Percentiles rank a stretch among this genome's conserved stretches.
Evolutionary conservation across 2,329 filamentous ascomycete genomes (phyloP).

Genomic region (Cercospora zeina): DNA sequence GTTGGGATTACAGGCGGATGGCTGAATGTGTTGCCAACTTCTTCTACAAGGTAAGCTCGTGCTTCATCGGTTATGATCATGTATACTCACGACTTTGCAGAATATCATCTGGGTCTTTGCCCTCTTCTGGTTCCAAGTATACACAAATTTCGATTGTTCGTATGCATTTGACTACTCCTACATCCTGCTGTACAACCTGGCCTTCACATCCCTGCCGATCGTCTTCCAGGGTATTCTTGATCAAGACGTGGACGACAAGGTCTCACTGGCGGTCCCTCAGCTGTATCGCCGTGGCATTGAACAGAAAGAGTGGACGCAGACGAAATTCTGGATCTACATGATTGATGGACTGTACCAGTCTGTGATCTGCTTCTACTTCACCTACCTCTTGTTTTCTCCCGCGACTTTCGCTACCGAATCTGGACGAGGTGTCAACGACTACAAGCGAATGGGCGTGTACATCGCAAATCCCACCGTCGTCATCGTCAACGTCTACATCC

Average conservation of each 20-base stretch:
- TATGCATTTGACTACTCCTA: conserved; percentile 98
- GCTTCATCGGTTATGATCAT: not conserved
- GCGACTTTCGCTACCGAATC: conserved; percentile 69
- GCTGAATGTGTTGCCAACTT: conserved; percentile 96
- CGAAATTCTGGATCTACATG: conserved; percentile 98
- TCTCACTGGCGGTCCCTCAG: conserved; percentile 91
- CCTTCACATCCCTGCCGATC: conserved; percentile 92
- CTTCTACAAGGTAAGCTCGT: conserved; percentile 79
- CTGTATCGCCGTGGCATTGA: conserved; percentile 95
- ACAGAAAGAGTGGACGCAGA: conserved; percentile 91
- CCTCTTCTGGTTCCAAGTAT: conserved; percentile 97
- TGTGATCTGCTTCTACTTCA: conserved; percentile 87
- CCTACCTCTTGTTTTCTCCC: conserved; percentile 73
- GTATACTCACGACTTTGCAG: conserved; percentile 46
- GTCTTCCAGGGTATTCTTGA: conserved; percentile 96
- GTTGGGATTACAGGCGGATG: conserved; percentile 94
- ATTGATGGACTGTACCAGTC: conserved; percentile 92
- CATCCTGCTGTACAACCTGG: conserved; percentile 92
- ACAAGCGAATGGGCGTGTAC: conserved; percentile 81
- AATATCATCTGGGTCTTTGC: conserved; percentile 97
- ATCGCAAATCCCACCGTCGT: conserved; percentile 81
- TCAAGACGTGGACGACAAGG: conserved; percentile 91
- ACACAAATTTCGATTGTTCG: conserved; percentile 91
- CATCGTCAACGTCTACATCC: conserved; percentile 88
- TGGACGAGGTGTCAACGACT: conserved; percentile 75